phyloP scores from a whole-genome alignment of 139 green algal genomes.

The Chlorella vulgaris region DNA sequence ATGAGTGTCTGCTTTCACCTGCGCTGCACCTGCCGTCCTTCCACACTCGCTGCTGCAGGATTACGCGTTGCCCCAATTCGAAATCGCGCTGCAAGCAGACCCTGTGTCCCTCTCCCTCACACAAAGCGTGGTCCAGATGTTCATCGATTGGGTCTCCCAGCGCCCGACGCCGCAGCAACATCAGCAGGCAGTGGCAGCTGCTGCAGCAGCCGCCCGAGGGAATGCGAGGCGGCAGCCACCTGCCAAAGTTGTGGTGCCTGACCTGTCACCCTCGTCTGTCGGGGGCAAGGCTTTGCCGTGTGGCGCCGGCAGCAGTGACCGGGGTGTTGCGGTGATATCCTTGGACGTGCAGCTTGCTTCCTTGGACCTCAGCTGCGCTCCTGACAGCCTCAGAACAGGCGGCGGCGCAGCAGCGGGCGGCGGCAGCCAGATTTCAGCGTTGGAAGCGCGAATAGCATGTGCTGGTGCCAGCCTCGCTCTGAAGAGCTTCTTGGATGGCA shows the following conservation, averaged over 20 bases:
- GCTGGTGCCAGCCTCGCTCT: neutral
- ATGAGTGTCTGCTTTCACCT: too few species aligned
- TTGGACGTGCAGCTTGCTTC: slow-evolving; percentile 20
- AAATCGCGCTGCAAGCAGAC: neutral
- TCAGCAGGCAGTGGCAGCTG: neutral
- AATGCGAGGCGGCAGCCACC: neutral
- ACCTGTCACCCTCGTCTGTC: too few species aligned
- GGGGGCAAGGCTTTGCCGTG: too few species aligned
- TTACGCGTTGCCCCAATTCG: slow-evolving; percentile 10
- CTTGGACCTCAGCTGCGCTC: slow-evolving; percentile 2
- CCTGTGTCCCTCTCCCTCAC: slow-evolving; percentile 24
- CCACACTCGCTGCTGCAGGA: slow-evolving; percentile 22
- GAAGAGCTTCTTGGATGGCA: slow-evolving; percentile 18
- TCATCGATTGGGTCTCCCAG: neutral
- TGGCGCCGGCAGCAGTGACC: neutral
- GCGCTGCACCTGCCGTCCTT: too few species aligned
- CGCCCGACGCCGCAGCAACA: neutral
- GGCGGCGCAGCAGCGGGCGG: neutral
- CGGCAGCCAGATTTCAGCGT: neutral
- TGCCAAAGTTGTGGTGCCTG: too few species aligned
- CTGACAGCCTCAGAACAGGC: neutral
- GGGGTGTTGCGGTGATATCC: neutral
- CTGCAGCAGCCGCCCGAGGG: neutral
- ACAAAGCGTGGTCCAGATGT: neutral
- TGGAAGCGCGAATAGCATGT: slow-evolving; percentile 4